Evolutionary conservation across 2,329 filamentous ascomycete species (phyloP), one percentile per base, ranked within the genome.

Genomic region (Colletotrichum siamense): DNA sequence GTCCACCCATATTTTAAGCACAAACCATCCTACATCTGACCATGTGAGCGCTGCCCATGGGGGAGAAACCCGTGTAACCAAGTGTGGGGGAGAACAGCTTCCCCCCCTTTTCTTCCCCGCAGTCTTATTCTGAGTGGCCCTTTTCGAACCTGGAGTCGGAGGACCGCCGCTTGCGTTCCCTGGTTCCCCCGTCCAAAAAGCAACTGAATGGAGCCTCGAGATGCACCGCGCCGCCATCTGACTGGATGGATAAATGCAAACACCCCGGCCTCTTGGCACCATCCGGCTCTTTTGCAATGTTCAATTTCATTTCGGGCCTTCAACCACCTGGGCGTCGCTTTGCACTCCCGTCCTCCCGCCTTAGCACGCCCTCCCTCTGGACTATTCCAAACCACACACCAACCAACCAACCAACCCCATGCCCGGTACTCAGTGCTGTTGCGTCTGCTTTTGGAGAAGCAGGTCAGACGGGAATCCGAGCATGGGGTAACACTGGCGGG

Each of bases 211-310:
- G 34, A 55, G n/a, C 28, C 44, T 52, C 12, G 59, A 61, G 62
- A 55, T 18, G 34, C 49, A 49, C 22, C 16, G 30, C n/a, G 22
- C 26, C 55, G n/a, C 62, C 24, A 24, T 64, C 70, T 69, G 34
- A 76, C 74, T 76, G 74, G 70, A 73, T 59, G 74, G 74, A 73
- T 76, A 76, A 76, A 76, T 76, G 64, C 49, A 34, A 28, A 62
- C 28, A 44, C 69, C 63, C 69, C 39, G 55, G 52, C 22, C 18
- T 22, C 55, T 69, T 63, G 64, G 71, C 59, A 32, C 15, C 44
- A 26, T 59, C 39, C 73, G 64, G 73, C 70, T 74, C 70, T 39
- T 36, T 55, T 52, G 63, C 36, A 13, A 62, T 22, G 64, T 26
- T 34, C 61, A 71, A 52, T 75, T 44, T 68, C 61, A 77, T 52